These are phyloP conservation scores for Microbotryum violaceum DNA, from an alignment of 1,284 basidiomycete species.

Conservation along the genomic window DNA sequence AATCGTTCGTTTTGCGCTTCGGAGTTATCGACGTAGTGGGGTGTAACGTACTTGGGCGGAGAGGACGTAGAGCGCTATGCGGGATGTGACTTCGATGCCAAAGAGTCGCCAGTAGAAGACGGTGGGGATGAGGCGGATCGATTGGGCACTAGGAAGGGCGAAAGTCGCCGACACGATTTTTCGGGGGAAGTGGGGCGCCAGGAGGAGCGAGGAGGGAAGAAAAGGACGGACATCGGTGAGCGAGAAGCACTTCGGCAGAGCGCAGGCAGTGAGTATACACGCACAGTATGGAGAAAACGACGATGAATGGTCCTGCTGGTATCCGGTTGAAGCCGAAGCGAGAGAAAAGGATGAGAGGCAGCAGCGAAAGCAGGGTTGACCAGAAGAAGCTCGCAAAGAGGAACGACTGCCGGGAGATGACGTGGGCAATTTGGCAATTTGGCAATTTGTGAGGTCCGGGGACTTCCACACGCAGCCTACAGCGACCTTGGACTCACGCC, in stretches of 20 bases:
- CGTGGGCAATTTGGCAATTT: neutral
- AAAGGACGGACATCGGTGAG: neutral
- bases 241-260: slow-evolving; percentile 40
- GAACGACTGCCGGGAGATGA: slow-evolving; percentile 56
- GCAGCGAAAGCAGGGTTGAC: slow-evolving; percentile 60
- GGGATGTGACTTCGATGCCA: slow-evolving; percentile 12
- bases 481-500: slow-evolving; percentile 52
- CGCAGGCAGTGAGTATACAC: slow-evolving; percentile 65
- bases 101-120: slow-evolving; percentile 25
- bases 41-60: neutral
- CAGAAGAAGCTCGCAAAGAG: slow-evolving; percentile 56
- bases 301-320: slow-evolving; percentile 62
- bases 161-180: too few species aligned
- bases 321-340: slow-evolving; percentile 61
- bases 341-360: slow-evolving; percentile 56
- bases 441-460: neutral
- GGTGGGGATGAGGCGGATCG: slow-evolving; percentile 13
- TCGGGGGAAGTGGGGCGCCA: neutral
- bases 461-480: too few species aligned
- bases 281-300: slow-evolving; percentile 61
- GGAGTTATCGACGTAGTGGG: neutral
- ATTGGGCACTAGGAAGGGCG: slow-evolving; percentile 13
- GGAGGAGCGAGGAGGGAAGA: neutral
- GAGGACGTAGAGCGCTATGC: slow-evolving; percentile 19
- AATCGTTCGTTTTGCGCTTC: neutral